These are phyloP conservation scores for Termitomyces sp. DNA, from an alignment of 768 basidiomycete genomes.

Conservation along the genomic window DNA sequence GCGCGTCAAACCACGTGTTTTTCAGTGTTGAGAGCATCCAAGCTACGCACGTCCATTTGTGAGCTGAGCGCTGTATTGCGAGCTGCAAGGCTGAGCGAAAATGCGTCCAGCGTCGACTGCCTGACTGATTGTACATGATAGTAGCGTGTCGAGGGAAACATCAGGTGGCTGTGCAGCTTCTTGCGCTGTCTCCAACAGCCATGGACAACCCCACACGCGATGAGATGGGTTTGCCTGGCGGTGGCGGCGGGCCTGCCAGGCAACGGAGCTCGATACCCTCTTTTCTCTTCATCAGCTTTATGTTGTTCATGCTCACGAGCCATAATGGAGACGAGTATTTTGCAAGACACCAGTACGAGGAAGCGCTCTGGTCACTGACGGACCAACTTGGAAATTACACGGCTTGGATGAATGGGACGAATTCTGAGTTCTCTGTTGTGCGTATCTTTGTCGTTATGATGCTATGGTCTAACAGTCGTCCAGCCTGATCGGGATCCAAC, in stretches of 20 bases:
- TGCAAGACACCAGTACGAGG: conserved; percentile 62
- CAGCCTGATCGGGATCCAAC: conserved; percentile 49
- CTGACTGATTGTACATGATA: conserved; percentile 43
- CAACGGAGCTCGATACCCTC: conserved; percentile 66
- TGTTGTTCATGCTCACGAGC: conserved; percentile 79
- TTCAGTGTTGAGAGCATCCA: neutral
- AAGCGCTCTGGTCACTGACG: conserved; percentile 55
- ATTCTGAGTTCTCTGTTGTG: conserved; percentile 66
- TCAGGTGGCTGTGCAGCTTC: conserved; percentile 16
- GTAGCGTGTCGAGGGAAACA: neutral
- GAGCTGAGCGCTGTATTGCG: conserved; percentile 52
- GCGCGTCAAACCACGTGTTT: conserved; percentile 2
- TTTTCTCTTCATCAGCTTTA: conserved; percentile 70
- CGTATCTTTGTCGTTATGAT: neutral
- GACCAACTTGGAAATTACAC: conserved; percentile 72
- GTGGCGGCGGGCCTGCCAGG: conserved; percentile 31
- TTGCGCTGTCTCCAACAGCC: conserved; percentile 15
- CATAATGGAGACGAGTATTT: conserved; percentile 68
- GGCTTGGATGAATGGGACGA: conserved; percentile 69
- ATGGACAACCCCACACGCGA: conserved; percentile 32
- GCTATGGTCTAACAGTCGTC: conserved; percentile 5
- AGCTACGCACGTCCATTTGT: conserved; percentile 53
- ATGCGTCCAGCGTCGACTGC: conserved; percentile 54
- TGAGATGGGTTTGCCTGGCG: conserved; percentile 32
- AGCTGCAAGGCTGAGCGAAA: conserved; percentile 57